Evolutionary conservation across 2,329 filamentous ascomycete species (phyloP).

Genomic region (Epichloe sp.): DNA sequence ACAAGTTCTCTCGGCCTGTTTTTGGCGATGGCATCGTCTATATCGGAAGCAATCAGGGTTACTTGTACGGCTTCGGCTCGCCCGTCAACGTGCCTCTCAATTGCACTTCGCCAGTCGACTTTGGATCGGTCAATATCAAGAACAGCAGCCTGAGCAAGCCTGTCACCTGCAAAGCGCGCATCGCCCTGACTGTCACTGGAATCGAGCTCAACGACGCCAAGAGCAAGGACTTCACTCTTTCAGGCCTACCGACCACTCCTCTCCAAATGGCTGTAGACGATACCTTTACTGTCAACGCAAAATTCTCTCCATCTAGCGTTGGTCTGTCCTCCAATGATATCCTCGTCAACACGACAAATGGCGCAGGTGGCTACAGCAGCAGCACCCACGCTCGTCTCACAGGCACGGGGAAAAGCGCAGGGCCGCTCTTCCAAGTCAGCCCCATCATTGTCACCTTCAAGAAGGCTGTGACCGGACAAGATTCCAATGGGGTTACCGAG

Average conservation of each 20-base stretch:
- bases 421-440: constrained; percentile 31
- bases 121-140: constrained; percentile 31
- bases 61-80: constrained; percentile 41
- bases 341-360: constrained; percentile 34
- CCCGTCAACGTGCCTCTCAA: constrained; percentile 40
- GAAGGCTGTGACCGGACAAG: constrained; percentile 31
- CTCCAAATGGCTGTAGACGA: constrained; percentile 20
- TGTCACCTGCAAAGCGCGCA: constrained; percentile 35
- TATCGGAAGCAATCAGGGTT: constrained; percentile 36
- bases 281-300: constrained; percentile 28
- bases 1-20: constrained; percentile 44
- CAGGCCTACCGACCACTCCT: constrained; percentile 19
- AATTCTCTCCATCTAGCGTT: constrained; percentile 32
- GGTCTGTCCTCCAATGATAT: constrained; percentile 36
- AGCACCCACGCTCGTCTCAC: constrained; percentile 32
- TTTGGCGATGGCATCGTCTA: constrained; percentile 45
- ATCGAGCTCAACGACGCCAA: constrained; percentile 20
- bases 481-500: constrained; percentile 25
- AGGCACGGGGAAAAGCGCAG: constrained; percentile 34
- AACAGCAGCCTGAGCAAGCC: constrained; percentile 13
- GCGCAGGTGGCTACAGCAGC: constrained; percentile 30
- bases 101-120: constrained; percentile 35
- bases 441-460: constrained; percentile 37
- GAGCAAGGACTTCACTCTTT: constrained; percentile 25
- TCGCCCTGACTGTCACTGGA: constrained; percentile 27